A percentile compares a stretch with the other conserved stretches of the same genome.
Conservation (phyloP, 352 stramenopile species). For the Aphanomyces euteiches region DNA sequence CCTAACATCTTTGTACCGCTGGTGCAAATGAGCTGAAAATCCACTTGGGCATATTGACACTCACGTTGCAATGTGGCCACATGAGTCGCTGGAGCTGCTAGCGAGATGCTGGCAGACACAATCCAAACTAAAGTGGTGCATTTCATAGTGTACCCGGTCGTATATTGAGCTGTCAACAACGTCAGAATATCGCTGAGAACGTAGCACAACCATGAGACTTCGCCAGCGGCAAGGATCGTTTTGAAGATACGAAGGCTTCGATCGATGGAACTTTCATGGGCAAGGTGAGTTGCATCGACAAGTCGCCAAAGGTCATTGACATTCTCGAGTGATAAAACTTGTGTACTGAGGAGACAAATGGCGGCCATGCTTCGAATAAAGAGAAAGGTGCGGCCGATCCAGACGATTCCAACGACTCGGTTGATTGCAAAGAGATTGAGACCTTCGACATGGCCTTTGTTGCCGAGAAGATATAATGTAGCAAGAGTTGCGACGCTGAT, state of each 20-base stretch:
- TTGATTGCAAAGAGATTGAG: constrained; percentile 21
- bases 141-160: not conserved
- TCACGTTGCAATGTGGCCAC: not conserved
- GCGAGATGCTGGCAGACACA: not conserved
- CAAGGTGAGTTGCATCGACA: not conserved
- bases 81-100: not conserved
- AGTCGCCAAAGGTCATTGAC: constrained; percentile 2
- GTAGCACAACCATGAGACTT: constrained; percentile 5
- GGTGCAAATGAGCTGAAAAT: constrained; percentile 26
- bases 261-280: not conserved
- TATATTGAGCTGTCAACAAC: constrained; percentile 9
- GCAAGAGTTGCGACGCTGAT: constrained; percentile 7
- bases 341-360: constrained; percentile 10
- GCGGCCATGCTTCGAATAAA: constrained; percentile 6
- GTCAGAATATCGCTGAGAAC: constrained; percentile 15
- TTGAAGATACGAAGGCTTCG: not conserved
- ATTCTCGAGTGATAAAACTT: not conserved
- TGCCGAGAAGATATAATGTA: not conserved
- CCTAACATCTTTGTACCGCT: not conserved
- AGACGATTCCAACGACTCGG: constrained; percentile 19
- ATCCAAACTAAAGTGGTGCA: constrained; percentile 14
- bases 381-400: constrained; percentile 20
- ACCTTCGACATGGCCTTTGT: constrained; percentile 1
- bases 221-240: constrained; percentile 9
- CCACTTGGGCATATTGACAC: constrained; percentile 6